These are phyloP conservation scores for Emergomyces pasteurianus DNA, from an alignment of 2,329 filamentous ascomycete species.

Conservation along the genomic window DNA sequence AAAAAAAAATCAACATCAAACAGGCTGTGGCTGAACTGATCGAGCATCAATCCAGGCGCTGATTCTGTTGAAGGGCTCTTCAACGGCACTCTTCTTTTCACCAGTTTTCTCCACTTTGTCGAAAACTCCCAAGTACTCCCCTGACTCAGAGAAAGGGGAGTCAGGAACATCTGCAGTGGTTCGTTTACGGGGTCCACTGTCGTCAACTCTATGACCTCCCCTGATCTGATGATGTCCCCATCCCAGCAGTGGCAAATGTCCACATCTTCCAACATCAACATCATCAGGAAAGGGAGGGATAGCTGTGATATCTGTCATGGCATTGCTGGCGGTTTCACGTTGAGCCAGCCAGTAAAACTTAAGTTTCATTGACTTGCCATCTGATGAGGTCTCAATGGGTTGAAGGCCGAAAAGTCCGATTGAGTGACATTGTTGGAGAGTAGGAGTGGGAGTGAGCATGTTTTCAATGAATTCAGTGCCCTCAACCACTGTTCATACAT, in stretches of 20 bases:
- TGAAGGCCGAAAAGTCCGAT: background rate
- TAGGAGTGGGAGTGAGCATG: background rate
- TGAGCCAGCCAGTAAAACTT: background rate
- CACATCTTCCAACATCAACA: background rate
- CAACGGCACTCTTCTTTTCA: background rate
- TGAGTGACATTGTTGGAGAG: no score
- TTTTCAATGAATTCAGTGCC: background rate
- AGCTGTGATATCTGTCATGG: background rate
- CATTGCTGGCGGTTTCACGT: background rate
- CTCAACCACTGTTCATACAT: no score
- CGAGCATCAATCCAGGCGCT: background rate
- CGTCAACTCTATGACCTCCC: background rate
- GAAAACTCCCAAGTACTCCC: background rate
- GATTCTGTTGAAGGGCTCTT: background rate
- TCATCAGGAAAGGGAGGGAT: background rate
- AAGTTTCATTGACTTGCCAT: background rate
- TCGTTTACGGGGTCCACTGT: background rate
- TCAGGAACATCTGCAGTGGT: background rate
- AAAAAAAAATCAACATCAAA: no score
- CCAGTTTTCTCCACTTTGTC: no score
- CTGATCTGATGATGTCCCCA: background rate
- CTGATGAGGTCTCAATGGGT: background rate
- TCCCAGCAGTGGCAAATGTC: background rate
- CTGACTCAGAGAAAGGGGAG: background rate
- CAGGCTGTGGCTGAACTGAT: no score